phyloP scores from a whole-genome alignment of 1,284 basidiomycete genomes.

The Volvariella volvacea region DNA sequence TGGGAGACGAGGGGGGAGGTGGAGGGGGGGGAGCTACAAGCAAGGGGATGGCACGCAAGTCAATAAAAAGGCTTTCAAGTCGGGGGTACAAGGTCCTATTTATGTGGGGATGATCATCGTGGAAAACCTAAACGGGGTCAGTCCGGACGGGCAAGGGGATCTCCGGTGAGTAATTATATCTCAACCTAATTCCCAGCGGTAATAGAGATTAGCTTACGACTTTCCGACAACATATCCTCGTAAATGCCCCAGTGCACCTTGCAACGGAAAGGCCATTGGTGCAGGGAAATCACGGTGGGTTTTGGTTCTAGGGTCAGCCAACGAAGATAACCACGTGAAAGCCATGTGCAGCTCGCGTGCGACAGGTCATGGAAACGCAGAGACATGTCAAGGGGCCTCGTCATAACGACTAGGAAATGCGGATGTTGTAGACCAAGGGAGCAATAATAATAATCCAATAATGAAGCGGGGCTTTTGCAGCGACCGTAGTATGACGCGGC shows the following conservation, averaged over 20 bases:
- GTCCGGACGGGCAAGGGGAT: slow-evolving; percentile 29
- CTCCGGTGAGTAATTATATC: slow-evolving; percentile 18
- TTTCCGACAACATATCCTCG: too few relatives aligned
- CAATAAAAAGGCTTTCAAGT: too few relatives aligned
- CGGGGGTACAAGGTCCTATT: slow-evolving; percentile 19
- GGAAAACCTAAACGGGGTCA: slow-evolving; percentile 27
- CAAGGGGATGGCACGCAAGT: slow-evolving; percentile 5
- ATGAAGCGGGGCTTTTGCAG: too few relatives aligned
- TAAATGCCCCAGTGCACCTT: too few relatives aligned
- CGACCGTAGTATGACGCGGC: too few relatives aligned
- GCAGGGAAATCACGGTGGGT: not conserved
- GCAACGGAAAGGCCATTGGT: too few relatives aligned
- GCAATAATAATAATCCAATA: too few relatives aligned
- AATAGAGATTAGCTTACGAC: not conserved
- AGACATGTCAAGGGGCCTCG: too few relatives aligned
- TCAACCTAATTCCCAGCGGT: not conserved
- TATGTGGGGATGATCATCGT: slow-evolving; percentile 25
- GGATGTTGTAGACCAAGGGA: too few relatives aligned
- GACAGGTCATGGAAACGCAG: not conserved
- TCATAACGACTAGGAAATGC: too few relatives aligned
- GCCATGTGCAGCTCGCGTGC: slow-evolving; percentile 22
- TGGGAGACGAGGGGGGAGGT: too few relatives aligned
- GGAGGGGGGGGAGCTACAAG: not conserved
- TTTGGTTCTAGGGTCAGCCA: not conserved
- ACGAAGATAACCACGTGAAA: slow-evolving; percentile 21